phyloP scores from a whole-genome alignment of 495 filamentous ascomycete species.

The Aspergillus mulundensis region DNA sequence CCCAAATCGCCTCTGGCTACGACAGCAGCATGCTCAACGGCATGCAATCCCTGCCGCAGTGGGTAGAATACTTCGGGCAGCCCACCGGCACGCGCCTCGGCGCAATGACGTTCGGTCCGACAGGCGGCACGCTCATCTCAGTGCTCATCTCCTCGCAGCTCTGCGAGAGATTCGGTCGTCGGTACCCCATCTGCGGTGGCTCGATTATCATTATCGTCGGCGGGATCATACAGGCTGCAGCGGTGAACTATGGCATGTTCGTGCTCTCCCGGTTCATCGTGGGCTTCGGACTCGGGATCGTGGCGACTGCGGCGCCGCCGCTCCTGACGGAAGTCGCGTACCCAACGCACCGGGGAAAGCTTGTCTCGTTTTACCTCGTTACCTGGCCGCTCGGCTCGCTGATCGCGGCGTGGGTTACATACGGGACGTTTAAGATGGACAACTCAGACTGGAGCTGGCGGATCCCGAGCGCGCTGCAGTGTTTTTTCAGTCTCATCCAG shows the following conservation, averaged over 20 bases:
- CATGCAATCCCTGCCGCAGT: constrained; percentile 10
- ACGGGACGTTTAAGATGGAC: constrained; percentile 10
- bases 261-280: constrained; percentile 40
- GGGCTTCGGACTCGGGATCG: constrained; percentile 40
- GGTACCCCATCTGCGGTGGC: constrained; percentile 44
- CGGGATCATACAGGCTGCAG: constrained; percentile 47
- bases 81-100: constrained; percentile 9
- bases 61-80: constrained; percentile 1
- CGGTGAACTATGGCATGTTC: constrained; percentile 40
- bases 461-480: constrained; percentile 47
- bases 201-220: constrained; percentile 48
- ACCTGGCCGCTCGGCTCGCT: constrained; percentile 2
- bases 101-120: constrained; percentile 8
- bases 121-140: constrained; percentile 3
- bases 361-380: constrained; percentile 55
- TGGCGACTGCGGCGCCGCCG: constrained; percentile 39
- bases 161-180: constrained; percentile 45
- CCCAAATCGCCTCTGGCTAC: constrained; percentile 9
- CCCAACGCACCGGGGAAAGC: constrained; percentile 51
- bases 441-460: constrained; percentile 39
- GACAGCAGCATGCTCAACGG: constrained; percentile 14
- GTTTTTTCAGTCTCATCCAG: constrained; percentile 45
- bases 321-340: constrained; percentile 50
- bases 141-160: constrained; percentile 8
- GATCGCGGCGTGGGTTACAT: constrained; percentile 5